Percentiles rank a stretch among this genome's conserved stretches.
phyloP scores from a whole-genome alignment of 176 grass and related monocot species.

The Juncus effusus region DNA sequence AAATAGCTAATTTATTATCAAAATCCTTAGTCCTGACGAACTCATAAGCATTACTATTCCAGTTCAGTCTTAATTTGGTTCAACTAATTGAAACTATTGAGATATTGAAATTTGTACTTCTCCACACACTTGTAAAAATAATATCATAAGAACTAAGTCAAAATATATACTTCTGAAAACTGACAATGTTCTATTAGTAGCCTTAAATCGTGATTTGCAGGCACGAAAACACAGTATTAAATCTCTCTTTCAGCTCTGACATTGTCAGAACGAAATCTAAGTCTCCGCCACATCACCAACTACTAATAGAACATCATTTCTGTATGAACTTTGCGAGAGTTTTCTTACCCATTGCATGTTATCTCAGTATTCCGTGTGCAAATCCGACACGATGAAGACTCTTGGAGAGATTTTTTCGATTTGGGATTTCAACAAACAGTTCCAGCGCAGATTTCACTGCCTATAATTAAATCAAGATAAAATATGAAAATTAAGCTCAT shows the following conservation, averaged over 20 bases:
- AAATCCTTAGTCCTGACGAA: no score
- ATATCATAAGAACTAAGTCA: neutral
- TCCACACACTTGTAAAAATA: constrained; percentile 15
- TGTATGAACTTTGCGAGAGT: constrained; percentile 38
- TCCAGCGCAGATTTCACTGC: constrained; percentile 23
- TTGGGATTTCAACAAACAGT: constrained; percentile 31
- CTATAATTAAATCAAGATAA: neutral
- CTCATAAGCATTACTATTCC: no score
- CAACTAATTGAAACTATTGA: no score
- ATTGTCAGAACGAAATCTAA: constrained; percentile 63
- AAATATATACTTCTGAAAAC: constrained; percentile 45
- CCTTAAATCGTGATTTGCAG: constrained; percentile 88
- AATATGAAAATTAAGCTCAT: no score
- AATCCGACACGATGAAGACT: constrained; percentile 83
- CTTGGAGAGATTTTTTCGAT: constrained; percentile 28
- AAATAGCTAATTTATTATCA: no score
- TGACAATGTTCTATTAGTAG: constrained; percentile 57
- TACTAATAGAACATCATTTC: constrained; percentile 68
- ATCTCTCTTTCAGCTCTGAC: constrained; percentile 53
- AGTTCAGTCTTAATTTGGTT: no score
- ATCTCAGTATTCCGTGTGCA: constrained; percentile 83
- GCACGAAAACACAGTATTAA: constrained; percentile 71
- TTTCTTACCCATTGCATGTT: constrained; percentile 95
- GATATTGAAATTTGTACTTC: no score
- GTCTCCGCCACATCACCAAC: constrained; percentile 90